These are phyloP conservation scores for Biscutella laevigata DNA, from an alignment of 441 rosid genomes.

Conservation along the genomic window DNA sequence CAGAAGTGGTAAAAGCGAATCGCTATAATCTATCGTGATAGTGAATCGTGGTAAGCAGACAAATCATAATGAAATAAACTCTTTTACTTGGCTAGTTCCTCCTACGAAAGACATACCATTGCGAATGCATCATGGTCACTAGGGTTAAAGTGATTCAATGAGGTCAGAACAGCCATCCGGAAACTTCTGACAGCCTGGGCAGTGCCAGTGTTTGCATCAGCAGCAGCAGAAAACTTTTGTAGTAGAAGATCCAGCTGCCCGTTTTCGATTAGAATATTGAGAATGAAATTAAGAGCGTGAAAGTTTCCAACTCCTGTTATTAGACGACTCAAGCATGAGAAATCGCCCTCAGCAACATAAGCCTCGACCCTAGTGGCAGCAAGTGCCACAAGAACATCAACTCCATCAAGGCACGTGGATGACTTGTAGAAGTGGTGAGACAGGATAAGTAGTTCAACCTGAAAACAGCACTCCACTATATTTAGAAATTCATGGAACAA, in stretches of 20 bases:
- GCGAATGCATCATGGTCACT: slow-evolving; percentile 88
- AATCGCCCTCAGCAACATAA: slow-evolving; percentile 90
- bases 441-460: slow-evolving; percentile 97
- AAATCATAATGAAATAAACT: slow-evolving; percentile 4
- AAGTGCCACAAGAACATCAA: slow-evolving; percentile 95
- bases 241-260: slow-evolving; percentile 95
- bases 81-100: slow-evolving; percentile 11
- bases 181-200: slow-evolving; percentile 92
- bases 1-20: not conserved
- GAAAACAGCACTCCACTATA: slow-evolving; percentile 21
- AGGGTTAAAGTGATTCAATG: slow-evolving; percentile 87
- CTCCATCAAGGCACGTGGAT: slow-evolving; percentile 98
- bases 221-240: slow-evolving; percentile 89
- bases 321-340: slow-evolving; percentile 84
- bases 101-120: slow-evolving; percentile 50
- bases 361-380: slow-evolving; percentile 96
- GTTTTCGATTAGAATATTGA: slow-evolving; percentile 88
- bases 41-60: not conserved
- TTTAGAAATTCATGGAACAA: not conserved
- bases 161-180: slow-evolving; percentile 89
- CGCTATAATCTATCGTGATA: slow-evolving; percentile 9
- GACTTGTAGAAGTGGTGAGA: slow-evolving; percentile 97
- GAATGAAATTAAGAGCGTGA: slow-evolving; percentile 90
- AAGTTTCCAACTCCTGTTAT: slow-evolving; percentile 94
- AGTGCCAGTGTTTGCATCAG: slow-evolving; percentile 67